Base-by-base conservation (phyloP, 768 basidiomycete species). In the Tephrocybe sp. region DNA sequence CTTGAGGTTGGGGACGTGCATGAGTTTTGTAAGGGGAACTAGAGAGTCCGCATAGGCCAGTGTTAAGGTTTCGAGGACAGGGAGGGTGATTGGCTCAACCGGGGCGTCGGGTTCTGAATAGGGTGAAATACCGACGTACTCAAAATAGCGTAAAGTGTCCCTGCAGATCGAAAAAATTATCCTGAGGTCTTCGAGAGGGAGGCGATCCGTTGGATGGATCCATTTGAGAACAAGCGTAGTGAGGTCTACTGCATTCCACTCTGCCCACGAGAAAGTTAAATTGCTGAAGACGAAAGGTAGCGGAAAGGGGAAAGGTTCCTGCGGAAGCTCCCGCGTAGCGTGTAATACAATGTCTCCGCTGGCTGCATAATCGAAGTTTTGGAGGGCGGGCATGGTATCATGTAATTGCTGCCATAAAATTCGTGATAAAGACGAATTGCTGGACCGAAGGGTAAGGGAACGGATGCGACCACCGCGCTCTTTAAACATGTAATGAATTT, bases 21-120 rank as follows among this genome's bases (percentile, higher is more conserved):
- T 8, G 18, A 46, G n/a, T 27, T 19, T 1, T 12, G 42, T 13
- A 19, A 46, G 22, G 1, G 44, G 30, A 3, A 22, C 15, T 19
- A 52, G 33, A 23, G 36, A 31, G 33, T 52, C 25, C 10, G 42
- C 18, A 23, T 46, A 52, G 1, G 44, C 50, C 13, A 52, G 36
- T 15, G 24, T 23, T 23, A 52, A 33, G 3, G 12, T 29, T 36
- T 46, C 24, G 15, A 46, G 23, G 7, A 18, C 38, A 22, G 50
- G 50, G 10, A 52, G 44, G 2, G 29, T 33, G 15, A 52, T 24
- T 19, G 16, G 44, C 3, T n/a, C 6, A 18, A 46, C 19, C 18
- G n/a, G 7, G 5, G 23, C 4, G 10, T 25, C 24, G 4, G 25
- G 23, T 5, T 12, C 24, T n/a, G 41, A 18, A 25, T 13, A 42